Evolutionary conservation across 768 basidiomycete genomes (phyloP).

Genomic region (Leccinellum rugosiceps): DNA sequence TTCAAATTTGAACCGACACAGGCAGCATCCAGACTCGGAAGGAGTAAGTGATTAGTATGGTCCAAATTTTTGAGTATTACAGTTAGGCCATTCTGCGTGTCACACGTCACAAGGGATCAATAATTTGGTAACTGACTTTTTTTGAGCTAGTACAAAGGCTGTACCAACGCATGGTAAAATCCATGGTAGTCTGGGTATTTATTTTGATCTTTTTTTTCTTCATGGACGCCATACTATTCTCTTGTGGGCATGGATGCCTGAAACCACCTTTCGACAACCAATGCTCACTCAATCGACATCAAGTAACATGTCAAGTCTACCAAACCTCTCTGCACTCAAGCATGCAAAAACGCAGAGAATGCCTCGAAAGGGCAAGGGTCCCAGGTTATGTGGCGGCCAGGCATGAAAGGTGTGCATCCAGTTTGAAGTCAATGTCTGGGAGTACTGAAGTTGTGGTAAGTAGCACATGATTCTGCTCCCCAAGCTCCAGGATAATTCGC

Average conservation of each 20-base stretch:
- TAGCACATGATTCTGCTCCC: background rate
- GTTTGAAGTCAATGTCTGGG: background rate
- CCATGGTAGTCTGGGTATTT: too few relatives aligned
- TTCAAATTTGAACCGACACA: conserved; percentile 52
- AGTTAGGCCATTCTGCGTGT: too few relatives aligned
- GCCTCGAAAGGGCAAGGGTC: background rate
- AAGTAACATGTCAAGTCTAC: background rate
- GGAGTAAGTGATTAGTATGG: conserved; percentile 62
- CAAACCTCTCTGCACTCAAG: background rate
- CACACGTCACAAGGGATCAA: too few relatives aligned
- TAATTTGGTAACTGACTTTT: too few relatives aligned
- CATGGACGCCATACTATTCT: too few relatives aligned
- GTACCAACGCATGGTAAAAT: too few relatives aligned
- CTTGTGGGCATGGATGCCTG: background rate
- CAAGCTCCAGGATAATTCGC: too few relatives aligned
- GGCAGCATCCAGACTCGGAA: conserved; percentile 64
- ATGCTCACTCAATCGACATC: background rate
- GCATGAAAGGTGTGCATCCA: background rate
- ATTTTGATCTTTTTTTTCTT: too few relatives aligned
- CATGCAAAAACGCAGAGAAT: background rate
- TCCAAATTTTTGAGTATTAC: conserved; percentile 57
- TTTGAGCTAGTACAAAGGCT: too few relatives aligned
- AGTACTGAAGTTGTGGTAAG: background rate
- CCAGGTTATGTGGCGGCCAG: background rate
- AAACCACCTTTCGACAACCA: background rate